Base-by-base conservation (phyloP, 2,329 filamentous ascomycete species). In the Microsporum canis region DNA sequence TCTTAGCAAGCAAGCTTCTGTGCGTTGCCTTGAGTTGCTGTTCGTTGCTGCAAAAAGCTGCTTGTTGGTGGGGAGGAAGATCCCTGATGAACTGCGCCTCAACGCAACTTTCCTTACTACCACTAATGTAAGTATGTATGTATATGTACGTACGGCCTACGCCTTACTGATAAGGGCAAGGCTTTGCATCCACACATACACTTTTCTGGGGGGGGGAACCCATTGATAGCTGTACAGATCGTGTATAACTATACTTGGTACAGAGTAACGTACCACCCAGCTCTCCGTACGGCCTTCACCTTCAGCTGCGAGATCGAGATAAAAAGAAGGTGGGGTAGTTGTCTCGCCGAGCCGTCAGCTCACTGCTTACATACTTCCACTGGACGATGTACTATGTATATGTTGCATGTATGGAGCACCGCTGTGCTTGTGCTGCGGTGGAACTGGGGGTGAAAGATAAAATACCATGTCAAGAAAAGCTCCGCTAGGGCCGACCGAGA, bases 1-100 rank as follows among this genome's bases (percentile, higher is more conserved):
- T 55, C 49, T 55, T 34, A 55, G 33, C 49, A 55, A 55, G 49
- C 49, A 55, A 55, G 33, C 49, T 55, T 55, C 49, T 36, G 33
- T 53, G 31, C 29, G 27, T 34, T 53, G 14, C 49, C 33, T n/a
- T 33, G 17, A 43, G 14, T 29, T 53, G 49, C 49, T 29, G 12
- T 53, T 33, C 10, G 12, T 53, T 12, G 31, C 49, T 29, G 31
- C 31, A 8, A n/a, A 6, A 5, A n/a, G 39, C 14, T 12, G 34
- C 34, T 5, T 36, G 34, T 14, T 29, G n/a, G 45, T 23, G 23
- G 17, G 31, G 49, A 12, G 12, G 31, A 33, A n/a, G 49, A 53
- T 53, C 49, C 49, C 49, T 53, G 49, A 27, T 12, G 10, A 5
- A 34, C 49, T 53, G 49, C 49, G 49, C 49, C 49, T 53, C 49